These are phyloP conservation scores for Trametes pubescens DNA, from an alignment of 1,284 basidiomycete species.

Conservation along the genomic window DNA sequence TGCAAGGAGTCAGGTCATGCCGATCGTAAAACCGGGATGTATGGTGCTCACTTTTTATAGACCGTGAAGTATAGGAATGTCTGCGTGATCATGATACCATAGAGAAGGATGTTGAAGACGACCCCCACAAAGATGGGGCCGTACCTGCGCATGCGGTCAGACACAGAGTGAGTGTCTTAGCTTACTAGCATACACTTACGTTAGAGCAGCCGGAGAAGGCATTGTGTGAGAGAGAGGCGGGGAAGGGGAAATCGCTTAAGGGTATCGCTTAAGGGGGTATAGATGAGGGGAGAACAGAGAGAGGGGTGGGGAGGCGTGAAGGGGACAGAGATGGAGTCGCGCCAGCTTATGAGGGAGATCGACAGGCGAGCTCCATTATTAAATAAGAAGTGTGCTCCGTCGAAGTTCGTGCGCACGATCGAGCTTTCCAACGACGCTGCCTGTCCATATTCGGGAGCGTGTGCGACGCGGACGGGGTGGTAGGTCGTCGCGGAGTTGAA, in stretches of 20 bases:
- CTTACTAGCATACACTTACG: constrained; percentile 28
- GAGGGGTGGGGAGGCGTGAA: constrained; percentile 8
- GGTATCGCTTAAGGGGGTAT: constrained; percentile 29
- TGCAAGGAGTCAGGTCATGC: constrained; percentile 11
- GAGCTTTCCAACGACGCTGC: constrained; percentile 7
- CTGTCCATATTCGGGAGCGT: constrained; percentile 23
- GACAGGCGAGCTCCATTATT: constrained; percentile 2
- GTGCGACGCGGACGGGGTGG: constrained; percentile 5
- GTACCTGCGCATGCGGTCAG: constrained; percentile 36
- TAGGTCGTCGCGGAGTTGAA: not conserved
- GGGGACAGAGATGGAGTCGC: constrained; percentile 7
- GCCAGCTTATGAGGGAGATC: constrained; percentile 26
- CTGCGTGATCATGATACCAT: constrained; percentile 52
- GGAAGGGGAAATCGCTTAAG: constrained; percentile 10
- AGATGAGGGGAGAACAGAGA: constrained; percentile 3
- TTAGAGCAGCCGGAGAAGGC: constrained; percentile 37
- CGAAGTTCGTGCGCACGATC: constrained; percentile 14
- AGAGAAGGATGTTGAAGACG: constrained; percentile 50
- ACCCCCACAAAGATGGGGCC: constrained; percentile 53
- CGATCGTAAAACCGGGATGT: not conserved
- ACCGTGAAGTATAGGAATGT: constrained; percentile 51
- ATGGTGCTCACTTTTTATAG: constrained; percentile 46
- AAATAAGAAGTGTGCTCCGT: constrained; percentile 15
- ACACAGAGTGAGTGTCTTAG: not conserved
- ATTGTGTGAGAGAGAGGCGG: constrained; percentile 23